These are phyloP conservation scores for Pyrenochaeta sp. DNA, from an alignment of 2,329 filamentous ascomycete genomes.

Conservation along the genomic window DNA sequence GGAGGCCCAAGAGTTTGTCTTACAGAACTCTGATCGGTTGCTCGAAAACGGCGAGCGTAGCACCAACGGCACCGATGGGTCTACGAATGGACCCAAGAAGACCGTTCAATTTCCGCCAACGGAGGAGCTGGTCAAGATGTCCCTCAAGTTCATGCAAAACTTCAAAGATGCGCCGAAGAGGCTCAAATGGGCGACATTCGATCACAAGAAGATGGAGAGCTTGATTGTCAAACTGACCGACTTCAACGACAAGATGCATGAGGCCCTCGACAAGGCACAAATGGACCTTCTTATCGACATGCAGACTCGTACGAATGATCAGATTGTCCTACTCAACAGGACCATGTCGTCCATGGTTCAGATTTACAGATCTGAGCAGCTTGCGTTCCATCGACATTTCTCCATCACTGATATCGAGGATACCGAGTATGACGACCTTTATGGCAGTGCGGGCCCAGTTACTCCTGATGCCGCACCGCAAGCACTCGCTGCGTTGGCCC, in stretches of 20 bases:
- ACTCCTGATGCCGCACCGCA: constrained; percentile 21
- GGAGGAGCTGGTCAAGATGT: constrained; percentile 40
- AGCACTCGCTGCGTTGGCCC: constrained; percentile 42
- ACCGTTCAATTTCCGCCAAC: constrained; percentile 42
- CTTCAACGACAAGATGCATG: constrained; percentile 50
- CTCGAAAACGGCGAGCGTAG: constrained; percentile 19
- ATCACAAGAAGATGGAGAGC: constrained; percentile 42
- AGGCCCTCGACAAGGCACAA: constrained; percentile 43
- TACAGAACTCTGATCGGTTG: constrained; percentile 16
- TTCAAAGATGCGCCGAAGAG: constrained; percentile 33
- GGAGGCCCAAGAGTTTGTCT: constrained; percentile 22
- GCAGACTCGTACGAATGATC: constrained; percentile 46
- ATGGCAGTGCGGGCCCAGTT: constrained; percentile 1
- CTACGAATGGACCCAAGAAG: constrained; percentile 25
- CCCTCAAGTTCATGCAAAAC: constrained; percentile 37
- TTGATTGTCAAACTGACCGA: constrained; percentile 43
- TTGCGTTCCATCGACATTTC: constrained; percentile 16
- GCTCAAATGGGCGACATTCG: constrained; percentile 45
- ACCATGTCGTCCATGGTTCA: constrained; percentile 47
- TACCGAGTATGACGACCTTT: constrained; percentile 24
- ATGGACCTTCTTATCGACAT: constrained; percentile 37
- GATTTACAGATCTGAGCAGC: constrained; percentile 39
- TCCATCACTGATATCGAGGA: constrained; percentile 29
- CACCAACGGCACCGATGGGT: background rate
- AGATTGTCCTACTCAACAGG: constrained; percentile 49